phyloP scores from a whole-genome alignment of 2,329 filamentous ascomycete genomes.

The Xylaria sp. region DNA sequence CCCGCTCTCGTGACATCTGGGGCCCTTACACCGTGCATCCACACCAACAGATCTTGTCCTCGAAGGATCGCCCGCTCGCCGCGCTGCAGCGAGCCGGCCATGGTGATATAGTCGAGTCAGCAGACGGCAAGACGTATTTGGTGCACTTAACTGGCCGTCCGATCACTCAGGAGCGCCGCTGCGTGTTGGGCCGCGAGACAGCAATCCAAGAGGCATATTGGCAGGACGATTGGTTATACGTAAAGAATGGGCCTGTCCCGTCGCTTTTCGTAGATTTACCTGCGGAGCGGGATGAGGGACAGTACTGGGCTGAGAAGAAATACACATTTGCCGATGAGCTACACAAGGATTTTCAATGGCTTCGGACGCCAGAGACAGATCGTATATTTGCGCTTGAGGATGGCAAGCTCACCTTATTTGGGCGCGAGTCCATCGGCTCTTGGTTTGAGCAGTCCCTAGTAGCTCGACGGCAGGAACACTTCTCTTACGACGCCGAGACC shows the following conservation, averaged over 20 bases:
- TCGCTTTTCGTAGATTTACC: conserved; percentile 65
- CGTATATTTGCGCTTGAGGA: conserved; percentile 59
- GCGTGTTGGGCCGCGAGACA: conserved; percentile 66
- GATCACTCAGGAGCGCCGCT: conserved; percentile 62
- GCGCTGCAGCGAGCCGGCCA: conserved; percentile 65
- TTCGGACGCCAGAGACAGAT: conserved; percentile 65
- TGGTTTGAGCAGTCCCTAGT: conserved; percentile 70
- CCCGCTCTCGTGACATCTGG: conserved; percentile 63
- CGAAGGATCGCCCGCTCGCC: conserved; percentile 60
- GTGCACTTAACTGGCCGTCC: conserved; percentile 66
- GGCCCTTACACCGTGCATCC: conserved; percentile 72
- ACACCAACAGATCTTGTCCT: conserved; percentile 66
- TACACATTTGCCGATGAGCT: conserved; percentile 61
- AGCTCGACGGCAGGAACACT: conserved; percentile 66
- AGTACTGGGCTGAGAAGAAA: conserved; percentile 61
- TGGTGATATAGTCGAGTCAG: conserved; percentile 65
- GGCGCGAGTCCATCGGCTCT: conserved; percentile 65
- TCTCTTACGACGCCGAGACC: conserved; percentile 70
- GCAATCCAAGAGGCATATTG: conserved; percentile 69
- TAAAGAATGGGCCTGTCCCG: conserved; percentile 68
- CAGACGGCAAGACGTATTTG: conserved; percentile 63
- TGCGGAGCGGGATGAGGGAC: conserved; percentile 57
- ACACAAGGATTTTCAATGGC: conserved; percentile 67
- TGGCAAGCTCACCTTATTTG: conserved; percentile 59
- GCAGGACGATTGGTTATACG: conserved; percentile 72